Conservation (phyloP, 768 basidiomycete species). For the Lentinula edodes region DNA sequence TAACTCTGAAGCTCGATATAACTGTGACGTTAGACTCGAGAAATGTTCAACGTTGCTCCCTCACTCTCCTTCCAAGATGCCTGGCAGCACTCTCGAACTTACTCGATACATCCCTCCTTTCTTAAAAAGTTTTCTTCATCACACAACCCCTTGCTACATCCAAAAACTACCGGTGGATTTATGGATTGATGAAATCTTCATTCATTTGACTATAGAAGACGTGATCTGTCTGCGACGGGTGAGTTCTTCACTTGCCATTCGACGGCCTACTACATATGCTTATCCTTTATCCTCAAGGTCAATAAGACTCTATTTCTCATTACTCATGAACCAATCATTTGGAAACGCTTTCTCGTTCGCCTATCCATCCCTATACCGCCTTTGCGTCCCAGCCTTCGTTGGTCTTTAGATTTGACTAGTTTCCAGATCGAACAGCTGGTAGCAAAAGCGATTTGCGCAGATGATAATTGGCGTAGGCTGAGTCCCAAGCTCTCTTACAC, state of each 20-base stretch:
- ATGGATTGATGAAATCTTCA: slow-evolving; percentile 37
- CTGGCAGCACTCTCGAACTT: neutral
- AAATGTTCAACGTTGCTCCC: neutral
- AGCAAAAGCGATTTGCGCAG: slow-evolving; percentile 51
- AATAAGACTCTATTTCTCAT: slow-evolving; percentile 55
- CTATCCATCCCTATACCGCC: slow-evolving; percentile 55
- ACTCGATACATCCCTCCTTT: slow-evolving; percentile 2
- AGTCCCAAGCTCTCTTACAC: slow-evolving; percentile 28
- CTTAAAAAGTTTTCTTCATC: neutral
- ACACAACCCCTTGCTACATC: neutral
- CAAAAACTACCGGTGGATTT: slow-evolving; percentile 34
- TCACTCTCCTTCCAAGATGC: neutral
- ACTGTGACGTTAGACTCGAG: neutral
- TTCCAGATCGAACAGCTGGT: slow-evolving; percentile 55
- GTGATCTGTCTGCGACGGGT: slow-evolving; percentile 42
- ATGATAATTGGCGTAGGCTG: slow-evolving; percentile 50
- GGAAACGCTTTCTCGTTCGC: slow-evolving; percentile 57
- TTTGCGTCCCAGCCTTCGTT: slow-evolving; percentile 52
- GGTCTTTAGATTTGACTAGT: slow-evolving; percentile 29
- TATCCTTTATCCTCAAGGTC: slow-evolving; percentile 32
- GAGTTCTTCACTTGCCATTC: slow-evolving; percentile 7
- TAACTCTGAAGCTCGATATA: neutral
- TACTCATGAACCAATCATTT: slow-evolving; percentile 63
- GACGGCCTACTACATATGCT: neutral
- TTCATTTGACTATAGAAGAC: slow-evolving; percentile 38